Evolutionary conservation across 495 filamentous ascomycete genomes (phyloP), one percentile per base, ranked within the genome.

Genomic region (Tuber umbilicatum): DNA sequence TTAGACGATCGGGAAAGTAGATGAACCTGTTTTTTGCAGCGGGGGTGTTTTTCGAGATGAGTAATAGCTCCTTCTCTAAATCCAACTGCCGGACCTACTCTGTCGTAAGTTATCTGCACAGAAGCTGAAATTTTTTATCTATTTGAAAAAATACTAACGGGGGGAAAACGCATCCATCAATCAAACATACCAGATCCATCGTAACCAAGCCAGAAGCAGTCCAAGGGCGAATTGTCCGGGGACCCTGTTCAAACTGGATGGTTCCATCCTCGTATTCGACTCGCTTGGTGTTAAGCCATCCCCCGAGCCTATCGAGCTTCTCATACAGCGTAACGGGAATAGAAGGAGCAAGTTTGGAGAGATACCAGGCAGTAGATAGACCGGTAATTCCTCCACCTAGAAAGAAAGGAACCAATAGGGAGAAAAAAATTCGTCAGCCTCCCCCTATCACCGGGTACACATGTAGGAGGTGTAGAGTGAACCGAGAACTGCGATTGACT

Each of bases 1-100:
- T 92, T 40, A 99, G 87, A 79, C 90, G 93, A 81, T 97, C 92
- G 5, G 94, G 93, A 79, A 96, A 97, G 86, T 97, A 98, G 70
- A 99, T 87, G 82, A 87, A 99, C n/a, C 93, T 91, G 76, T 90
- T 90, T 71, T 81, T 81, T 19, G 88, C 85, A 9, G 86, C 87
- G 0, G 84, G 85, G 1, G 85, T 85, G 42, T 78, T 81, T 70
- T 85, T 88, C 38, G 81, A 75, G 10, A 87, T 89, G 55, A 86
- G 81, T n/a, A 92, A 77, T n/a, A 95, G 75, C 74, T 93, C 85
- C 68, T 89, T 79, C 27, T 85, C 78, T 69, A 99, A 83, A 19
- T 83, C 86, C 27, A 97, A 84, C 17, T 89, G 85, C 45, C 84
- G 78, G 69, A 95, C 85, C 93, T 96, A 75, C 41, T 17, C 27